phyloP scores from a whole-genome alignment of 2,329 filamentous ascomycete genomes.

The Stachybotrys elegans region DNA sequence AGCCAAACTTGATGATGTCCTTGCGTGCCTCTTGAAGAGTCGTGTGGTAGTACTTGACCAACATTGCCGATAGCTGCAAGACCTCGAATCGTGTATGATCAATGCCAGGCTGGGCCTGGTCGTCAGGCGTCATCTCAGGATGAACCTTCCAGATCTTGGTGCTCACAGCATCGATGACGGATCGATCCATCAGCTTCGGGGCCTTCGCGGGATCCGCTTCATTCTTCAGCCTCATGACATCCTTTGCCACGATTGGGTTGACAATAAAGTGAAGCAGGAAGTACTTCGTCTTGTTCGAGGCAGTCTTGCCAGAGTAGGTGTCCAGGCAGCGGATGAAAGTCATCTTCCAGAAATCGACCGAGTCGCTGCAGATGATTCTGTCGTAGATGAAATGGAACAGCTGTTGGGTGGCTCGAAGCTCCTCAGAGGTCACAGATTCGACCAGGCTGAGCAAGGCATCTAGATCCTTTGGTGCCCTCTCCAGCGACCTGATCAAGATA shows the following conservation, averaged over 20 bases:
- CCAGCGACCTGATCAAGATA: conserved; percentile 76
- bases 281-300: conserved; percentile 84
- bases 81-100: conserved; percentile 96
- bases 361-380: conserved; percentile 76
- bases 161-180: conserved; percentile 85
- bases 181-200: conserved; percentile 75
- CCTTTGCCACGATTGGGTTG: conserved; percentile 95
- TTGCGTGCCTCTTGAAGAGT: conserved; percentile 89
- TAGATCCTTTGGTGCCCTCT: conserved; percentile 67
- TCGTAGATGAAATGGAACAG: conserved; percentile 81
- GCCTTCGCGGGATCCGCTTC: conserved; percentile 48
- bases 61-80: conserved; percentile 86
- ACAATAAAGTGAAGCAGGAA: conserved; percentile 89
- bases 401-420: conserved; percentile 71
- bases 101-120: conserved; percentile 77
- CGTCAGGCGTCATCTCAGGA: conserved; percentile 74
- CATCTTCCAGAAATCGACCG: conserved; percentile 78
- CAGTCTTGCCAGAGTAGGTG: conserved; percentile 72
- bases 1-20: conserved; percentile 98
- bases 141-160: conserved; percentile 92
- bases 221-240: conserved; percentile 81
- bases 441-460: conserved; percentile 83
- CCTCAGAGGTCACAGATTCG: conserved; percentile 75
- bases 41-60: conserved; percentile 90
- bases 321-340: conserved; percentile 84